A percentile compares a stretch with the other conserved stretches of the same genome.
Conservation (phyloP, 805 yeast species). For the Cyberlindnera euphorbiae region DNA sequence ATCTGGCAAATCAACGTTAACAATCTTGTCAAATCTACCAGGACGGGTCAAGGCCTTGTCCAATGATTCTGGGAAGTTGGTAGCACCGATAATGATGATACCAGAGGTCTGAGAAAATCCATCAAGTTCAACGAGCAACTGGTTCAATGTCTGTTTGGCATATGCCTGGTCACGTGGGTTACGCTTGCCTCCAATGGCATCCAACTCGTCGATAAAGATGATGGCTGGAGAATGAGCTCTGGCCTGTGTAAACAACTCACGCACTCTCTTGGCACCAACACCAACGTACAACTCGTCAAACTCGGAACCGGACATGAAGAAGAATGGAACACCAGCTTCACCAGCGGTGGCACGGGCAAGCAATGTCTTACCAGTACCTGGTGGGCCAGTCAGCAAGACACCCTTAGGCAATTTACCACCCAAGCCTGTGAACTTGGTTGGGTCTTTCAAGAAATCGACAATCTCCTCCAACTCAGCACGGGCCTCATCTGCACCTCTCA, state of each 20-base stretch:
- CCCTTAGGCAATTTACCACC: slow-evolving; percentile 99
- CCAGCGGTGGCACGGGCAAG: slow-evolving; percentile 98
- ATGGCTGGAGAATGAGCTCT: slow-evolving; percentile 95
- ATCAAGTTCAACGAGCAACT: slow-evolving; percentile 90
- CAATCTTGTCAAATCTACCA: slow-evolving; percentile 95
- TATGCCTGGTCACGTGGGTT: slow-evolving; percentile 98
- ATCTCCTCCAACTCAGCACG: slow-evolving; percentile 95
- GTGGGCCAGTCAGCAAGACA: slow-evolving; percentile 94
- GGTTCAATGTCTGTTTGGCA: slow-evolving; percentile 95
- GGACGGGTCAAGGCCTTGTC: slow-evolving; percentile 98
- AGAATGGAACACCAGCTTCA: slow-evolving; percentile 98
- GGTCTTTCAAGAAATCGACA: slow-evolving; percentile 96
- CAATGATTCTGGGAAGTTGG: slow-evolving; percentile 94
- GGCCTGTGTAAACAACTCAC: slow-evolving; percentile 91
- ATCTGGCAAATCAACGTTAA: slow-evolving; percentile 93
- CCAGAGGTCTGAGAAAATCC: slow-evolving; percentile 93
- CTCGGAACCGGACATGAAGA: slow-evolving; percentile 97
- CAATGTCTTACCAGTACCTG: slow-evolving; percentile 97
- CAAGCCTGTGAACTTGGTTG: slow-evolving; percentile 89
- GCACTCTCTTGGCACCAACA: slow-evolving; percentile 96
- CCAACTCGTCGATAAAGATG: slow-evolving; percentile 94
- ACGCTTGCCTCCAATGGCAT: slow-evolving; percentile 97
- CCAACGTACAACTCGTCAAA: slow-evolving; percentile 98
- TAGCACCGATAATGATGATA: slow-evolving; percentile 94
- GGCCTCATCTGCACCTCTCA: slow-evolving; percentile 98